Evolutionary conservation across 805 yeast genomes (phyloP).

Genomic region (Yarrowia sp.): DNA sequence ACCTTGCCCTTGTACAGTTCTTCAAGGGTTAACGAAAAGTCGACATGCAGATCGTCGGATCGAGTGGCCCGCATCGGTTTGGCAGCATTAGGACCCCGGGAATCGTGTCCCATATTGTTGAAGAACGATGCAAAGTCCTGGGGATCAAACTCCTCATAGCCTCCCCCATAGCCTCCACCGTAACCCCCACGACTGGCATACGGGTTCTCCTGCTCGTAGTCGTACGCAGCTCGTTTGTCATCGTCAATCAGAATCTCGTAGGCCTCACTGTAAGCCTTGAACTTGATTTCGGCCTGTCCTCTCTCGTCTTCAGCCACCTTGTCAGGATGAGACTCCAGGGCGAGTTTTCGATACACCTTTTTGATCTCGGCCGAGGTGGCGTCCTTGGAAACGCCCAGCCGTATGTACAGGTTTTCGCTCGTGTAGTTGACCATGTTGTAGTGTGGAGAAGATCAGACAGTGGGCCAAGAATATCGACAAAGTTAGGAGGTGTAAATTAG

Average conservation of each 20-base stretch:
- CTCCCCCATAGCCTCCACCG: conserved; percentile 49
- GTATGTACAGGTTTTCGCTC: conserved; percentile 58
- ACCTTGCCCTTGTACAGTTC: conserved; percentile 84
- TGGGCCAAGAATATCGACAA: not conserved
- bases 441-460: not conserved
- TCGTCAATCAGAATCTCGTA: conserved; percentile 82
- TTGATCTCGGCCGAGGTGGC: conserved; percentile 79
- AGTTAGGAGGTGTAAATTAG: conserved; percentile 4
- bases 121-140: conserved; percentile 67
- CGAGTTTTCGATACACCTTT: conserved; percentile 83
- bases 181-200: conserved; percentile 48
- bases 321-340: conserved; percentile 87
- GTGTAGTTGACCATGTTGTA: conserved; percentile 26
- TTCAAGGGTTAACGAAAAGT: conserved; percentile 68
- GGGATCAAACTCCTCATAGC: conserved; percentile 61
- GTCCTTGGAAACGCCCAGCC: conserved; percentile 69
- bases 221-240: conserved; percentile 50
- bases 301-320: conserved; percentile 74
- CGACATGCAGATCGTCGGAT: conserved; percentile 73
- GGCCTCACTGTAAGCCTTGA: conserved; percentile 85
- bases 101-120: conserved; percentile 19
- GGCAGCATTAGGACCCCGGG: conserved; percentile 27
- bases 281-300: conserved; percentile 73
- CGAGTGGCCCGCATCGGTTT: conserved; percentile 7
- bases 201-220: conserved; percentile 46